These are phyloP conservation scores for Apophysomyces ossiformis DNA, from an alignment of 371 early-diverging fungal genomes.

Conservation along the genomic window DNA sequence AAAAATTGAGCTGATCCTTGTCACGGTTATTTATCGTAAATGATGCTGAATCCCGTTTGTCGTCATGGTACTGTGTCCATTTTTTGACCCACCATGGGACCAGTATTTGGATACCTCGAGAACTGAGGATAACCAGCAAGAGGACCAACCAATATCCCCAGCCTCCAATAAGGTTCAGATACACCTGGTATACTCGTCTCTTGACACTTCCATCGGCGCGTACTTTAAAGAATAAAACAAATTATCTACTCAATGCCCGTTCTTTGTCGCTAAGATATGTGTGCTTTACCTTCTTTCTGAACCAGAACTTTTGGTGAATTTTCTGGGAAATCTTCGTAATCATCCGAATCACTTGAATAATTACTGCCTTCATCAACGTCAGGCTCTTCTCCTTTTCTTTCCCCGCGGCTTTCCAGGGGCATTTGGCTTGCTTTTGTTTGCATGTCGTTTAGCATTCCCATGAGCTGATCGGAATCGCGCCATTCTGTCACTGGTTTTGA, in stretches of 20 bases:
- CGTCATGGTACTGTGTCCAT: constrained; percentile 48
- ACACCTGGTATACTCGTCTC: constrained; percentile 45
- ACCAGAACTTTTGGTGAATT: constrained; percentile 27
- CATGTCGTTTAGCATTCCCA: constrained; percentile 22
- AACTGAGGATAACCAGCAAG: constrained; percentile 31
- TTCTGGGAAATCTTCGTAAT: neutral
- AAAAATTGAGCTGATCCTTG: constrained; percentile 39
- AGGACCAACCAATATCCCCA: constrained; percentile 48
- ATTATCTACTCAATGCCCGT: neutral
- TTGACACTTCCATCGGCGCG: constrained; percentile 57
- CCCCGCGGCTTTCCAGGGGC: too few species aligned
- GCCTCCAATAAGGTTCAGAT: constrained; percentile 47
- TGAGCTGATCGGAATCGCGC: constrained; percentile 36
- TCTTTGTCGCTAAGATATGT: neutral
- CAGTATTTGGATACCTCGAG: constrained; percentile 46
- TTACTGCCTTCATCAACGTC: too few species aligned
- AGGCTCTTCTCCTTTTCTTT: too few species aligned
- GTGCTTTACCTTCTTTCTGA: constrained; percentile 25
- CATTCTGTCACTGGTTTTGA: constrained; percentile 43
- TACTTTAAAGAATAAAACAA: constrained; percentile 9
- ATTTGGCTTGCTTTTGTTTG: neutral
- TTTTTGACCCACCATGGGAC: constrained; percentile 56
- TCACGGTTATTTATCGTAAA: constrained; percentile 15
- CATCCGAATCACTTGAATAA: too few species aligned
- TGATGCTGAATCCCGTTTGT: constrained; percentile 42